Evolutionary conservation across 179 eudicot species (phyloP).

Genomic region (Actinidia arguta): DNA sequence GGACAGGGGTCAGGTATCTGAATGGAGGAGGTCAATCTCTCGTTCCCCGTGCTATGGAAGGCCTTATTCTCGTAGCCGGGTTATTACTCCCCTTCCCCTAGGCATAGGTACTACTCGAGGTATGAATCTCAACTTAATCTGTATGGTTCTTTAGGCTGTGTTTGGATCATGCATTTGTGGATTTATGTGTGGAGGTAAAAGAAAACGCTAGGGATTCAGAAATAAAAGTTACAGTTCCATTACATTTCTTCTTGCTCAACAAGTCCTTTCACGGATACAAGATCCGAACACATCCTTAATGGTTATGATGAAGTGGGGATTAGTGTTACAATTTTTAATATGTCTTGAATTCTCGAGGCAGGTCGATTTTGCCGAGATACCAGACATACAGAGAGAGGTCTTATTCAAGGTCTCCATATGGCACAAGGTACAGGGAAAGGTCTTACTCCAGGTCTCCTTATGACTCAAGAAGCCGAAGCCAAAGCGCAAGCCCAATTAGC

Average conservation of each 20-base stretch:
- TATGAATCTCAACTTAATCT: not conserved
- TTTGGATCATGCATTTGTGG: too few relatives aligned
- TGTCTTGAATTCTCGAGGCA: constrained; percentile 25
- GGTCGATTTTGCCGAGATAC: too few relatives aligned
- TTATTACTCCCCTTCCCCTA: constrained; percentile 51
- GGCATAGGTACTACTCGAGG: constrained; percentile 51
- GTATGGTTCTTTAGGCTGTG: too few relatives aligned
- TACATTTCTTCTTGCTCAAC: too few relatives aligned
- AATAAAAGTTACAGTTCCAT: too few relatives aligned
- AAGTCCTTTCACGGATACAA: too few relatives aligned
- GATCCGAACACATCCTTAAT: too few relatives aligned
- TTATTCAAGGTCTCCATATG: constrained; percentile 56
- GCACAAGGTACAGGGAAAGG: constrained; percentile 55
- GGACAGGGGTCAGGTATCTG: constrained; percentile 51
- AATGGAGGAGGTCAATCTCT: constrained; percentile 44
- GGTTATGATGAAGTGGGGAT: not conserved
- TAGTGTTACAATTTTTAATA: not conserved
- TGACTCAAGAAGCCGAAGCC: constrained; percentile 52
- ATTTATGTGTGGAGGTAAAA: too few relatives aligned
- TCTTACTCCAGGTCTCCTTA: constrained; percentile 66
- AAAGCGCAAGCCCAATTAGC: constrained; percentile 45
- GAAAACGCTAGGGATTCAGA: too few relatives aligned
- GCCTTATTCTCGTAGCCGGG: constrained; percentile 54
- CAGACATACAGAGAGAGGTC: constrained; percentile 53
- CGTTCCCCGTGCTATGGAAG: constrained; percentile 35